A percentile compares a stretch with the other conserved stretches of the same genome.
These are phyloP conservation scores for Thuja plicata DNA, from an alignment of 83 land plant species.

Conservation along the genomic window DNA sequence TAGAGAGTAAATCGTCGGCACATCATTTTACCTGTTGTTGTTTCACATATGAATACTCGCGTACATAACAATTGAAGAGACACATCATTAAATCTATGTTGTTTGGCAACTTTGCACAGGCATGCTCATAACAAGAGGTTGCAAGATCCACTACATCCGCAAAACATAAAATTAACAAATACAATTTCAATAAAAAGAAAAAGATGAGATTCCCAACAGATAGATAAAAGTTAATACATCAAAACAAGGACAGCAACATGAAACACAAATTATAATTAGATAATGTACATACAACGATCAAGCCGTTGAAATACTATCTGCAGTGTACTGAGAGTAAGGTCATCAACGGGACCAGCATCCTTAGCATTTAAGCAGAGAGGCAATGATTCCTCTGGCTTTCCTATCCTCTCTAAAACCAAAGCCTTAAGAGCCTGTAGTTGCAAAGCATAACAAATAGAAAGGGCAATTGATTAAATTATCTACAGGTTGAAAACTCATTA, in stretches of 20 bases:
- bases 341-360: constrained; percentile 65
- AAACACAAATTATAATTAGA: neutral
- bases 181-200: constrained; percentile 14
- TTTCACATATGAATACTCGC: constrained; percentile 88
- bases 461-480: neutral
- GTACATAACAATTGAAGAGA: constrained; percentile 90
- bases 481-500: neutral
- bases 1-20: neutral
- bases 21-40: constrained; percentile 86
- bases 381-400: constrained; percentile 86
- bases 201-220: neutral
- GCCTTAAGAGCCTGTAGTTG: constrained; percentile 82
- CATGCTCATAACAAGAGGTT: constrained; percentile 83
- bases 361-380: constrained; percentile 74
- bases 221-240: neutral
- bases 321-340: constrained; percentile 86
- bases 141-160: constrained; percentile 77
- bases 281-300: constrained; percentile 52
- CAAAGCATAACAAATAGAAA: neutral
- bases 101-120: constrained; percentile 74
- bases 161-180: constrained; percentile 14
- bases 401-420: constrained; percentile 86
- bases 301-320: constrained; percentile 96
- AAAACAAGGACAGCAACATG: neutral
- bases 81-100: constrained; percentile 88